phyloP scores from a whole-genome alignment of 31 red algal species.

The Endocladia muricata region DNA sequence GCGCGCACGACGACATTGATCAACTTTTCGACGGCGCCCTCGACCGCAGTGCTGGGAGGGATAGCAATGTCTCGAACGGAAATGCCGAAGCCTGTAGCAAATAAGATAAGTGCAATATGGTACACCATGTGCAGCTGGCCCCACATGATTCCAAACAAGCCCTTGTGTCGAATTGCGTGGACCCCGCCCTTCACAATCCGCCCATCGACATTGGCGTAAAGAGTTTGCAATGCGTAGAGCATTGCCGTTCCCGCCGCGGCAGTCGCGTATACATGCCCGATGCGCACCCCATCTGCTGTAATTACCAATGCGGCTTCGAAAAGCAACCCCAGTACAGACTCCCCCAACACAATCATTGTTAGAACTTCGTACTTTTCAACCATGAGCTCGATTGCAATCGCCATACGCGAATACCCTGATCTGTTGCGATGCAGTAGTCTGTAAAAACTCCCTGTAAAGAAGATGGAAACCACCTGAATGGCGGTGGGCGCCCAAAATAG shows the following conservation, averaged over 20 bases:
- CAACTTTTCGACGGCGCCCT: too few relatives aligned
- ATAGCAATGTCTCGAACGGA: conserved; percentile 29
- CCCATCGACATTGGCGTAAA: conserved; percentile 38
- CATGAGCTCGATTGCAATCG: conserved; percentile 32
- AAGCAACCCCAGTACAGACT: conserved; percentile 32
- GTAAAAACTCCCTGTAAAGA: conserved; percentile 4
- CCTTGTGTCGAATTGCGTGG: conserved; percentile 42
- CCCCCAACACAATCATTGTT: conserved; percentile 50
- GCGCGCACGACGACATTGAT: neutral
- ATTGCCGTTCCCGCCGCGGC: conserved; percentile 14
- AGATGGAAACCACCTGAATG: neutral
- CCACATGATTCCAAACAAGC: conserved; percentile 29
- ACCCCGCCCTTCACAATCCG: neutral
- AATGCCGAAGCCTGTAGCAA: conserved; percentile 36
- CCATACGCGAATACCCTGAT: neutral
- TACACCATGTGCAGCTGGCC: conserved; percentile 40
- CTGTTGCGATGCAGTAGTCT: conserved; percentile 12
- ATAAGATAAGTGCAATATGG: conserved; percentile 30
- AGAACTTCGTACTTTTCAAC: conserved; percentile 46
- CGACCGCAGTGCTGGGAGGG: neutral
- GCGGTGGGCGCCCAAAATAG: conserved; percentile 10
- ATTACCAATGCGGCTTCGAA: conserved; percentile 24
- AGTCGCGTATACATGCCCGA: conserved; percentile 2
- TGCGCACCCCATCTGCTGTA: neutral
- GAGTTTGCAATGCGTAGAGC: conserved; percentile 17